Evolutionary conservation across 495 filamentous ascomycete genomes (phyloP).

Genomic region (Neurospora discreta): DNA sequence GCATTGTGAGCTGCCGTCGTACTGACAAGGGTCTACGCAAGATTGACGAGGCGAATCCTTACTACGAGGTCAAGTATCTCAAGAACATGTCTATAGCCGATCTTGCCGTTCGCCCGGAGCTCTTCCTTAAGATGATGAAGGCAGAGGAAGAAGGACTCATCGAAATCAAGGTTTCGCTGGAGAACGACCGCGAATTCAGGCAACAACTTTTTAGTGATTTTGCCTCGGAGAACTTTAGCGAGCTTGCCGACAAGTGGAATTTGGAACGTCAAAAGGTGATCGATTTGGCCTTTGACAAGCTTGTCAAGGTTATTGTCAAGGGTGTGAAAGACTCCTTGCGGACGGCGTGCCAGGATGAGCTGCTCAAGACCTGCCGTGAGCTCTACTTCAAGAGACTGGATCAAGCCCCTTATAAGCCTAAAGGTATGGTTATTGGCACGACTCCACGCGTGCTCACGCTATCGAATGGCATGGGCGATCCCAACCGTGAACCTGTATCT

Average conservation of each 20-base stretch:
- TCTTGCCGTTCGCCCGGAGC: constrained; percentile 70
- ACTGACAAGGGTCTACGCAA: constrained; percentile 90
- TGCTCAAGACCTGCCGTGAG: constrained; percentile 71
- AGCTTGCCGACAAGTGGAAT: constrained; percentile 93
- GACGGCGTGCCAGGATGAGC: constrained; percentile 80
- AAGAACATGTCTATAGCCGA: constrained; percentile 72
- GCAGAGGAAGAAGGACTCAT: constrained; percentile 88
- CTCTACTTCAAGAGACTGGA: constrained; percentile 80
- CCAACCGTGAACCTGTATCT: constrained; percentile 64
- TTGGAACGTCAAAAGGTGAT: constrained; percentile 70
- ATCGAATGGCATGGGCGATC: constrained; percentile 68
- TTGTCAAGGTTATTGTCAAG: constrained; percentile 75
- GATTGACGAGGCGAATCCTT: constrained; percentile 91
- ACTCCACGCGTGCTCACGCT: constrained; percentile 76
- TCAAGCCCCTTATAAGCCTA: constrained; percentile 90
- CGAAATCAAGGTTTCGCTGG: constrained; percentile 67
- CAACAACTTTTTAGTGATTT: constrained; percentile 68
- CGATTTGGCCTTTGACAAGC: constrained; percentile 65
- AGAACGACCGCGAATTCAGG: constrained; percentile 62
- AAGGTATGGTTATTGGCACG: constrained; percentile 84
- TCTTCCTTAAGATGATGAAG: constrained; percentile 91
- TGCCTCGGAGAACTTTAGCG: constrained; percentile 86
- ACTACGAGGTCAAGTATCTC: constrained; percentile 97
- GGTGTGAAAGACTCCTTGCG: constrained; percentile 88
- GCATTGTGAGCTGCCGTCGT: constrained; percentile 71